Conservation (phyloP, 2,329 filamentous ascomycete genomes). For the Xylariaceae sp. region DNA sequence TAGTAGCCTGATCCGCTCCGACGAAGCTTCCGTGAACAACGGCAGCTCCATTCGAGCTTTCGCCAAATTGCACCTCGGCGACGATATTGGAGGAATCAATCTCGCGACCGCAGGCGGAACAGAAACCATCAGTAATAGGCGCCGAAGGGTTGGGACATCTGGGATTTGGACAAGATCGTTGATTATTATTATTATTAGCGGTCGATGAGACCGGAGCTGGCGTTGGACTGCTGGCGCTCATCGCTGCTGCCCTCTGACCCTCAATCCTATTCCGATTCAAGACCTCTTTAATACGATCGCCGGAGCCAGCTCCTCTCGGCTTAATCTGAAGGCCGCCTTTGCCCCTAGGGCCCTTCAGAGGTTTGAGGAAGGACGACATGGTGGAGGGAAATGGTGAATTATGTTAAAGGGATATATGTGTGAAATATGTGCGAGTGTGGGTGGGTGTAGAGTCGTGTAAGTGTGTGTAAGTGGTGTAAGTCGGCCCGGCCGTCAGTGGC, state of each 20-base stretch:
- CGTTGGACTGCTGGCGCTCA: constrained; percentile 27
- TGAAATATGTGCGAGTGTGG: not conserved
- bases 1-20: constrained; percentile 80
- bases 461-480: no score
- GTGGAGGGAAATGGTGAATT: constrained; percentile 7
- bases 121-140: constrained; percentile 65
- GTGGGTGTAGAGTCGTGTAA: constrained; percentile 5
- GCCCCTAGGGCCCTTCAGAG: constrained; percentile 39
- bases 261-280: constrained; percentile 33
- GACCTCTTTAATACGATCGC: constrained; percentile 54
- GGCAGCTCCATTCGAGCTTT: constrained; percentile 81
- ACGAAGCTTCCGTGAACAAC: constrained; percentile 90
- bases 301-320: constrained; percentile 49
- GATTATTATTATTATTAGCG: constrained; percentile 26
- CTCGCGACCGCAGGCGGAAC: constrained; percentile 82
- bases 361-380: constrained; percentile 54
- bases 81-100: constrained; percentile 88
- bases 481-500: not conserved
- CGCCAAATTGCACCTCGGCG: constrained; percentile 87
- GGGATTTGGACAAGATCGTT: constrained; percentile 57
- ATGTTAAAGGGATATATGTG: constrained; percentile 6
- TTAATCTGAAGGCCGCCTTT: constrained; percentile 43
- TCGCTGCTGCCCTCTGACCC: constrained; percentile 28
- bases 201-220: constrained; percentile 22
- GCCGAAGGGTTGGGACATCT: constrained; percentile 61